Evolutionary conservation across 371 early-diverging fungal species (phyloP).

Genomic region (Lichtheimia ornata): DNA sequence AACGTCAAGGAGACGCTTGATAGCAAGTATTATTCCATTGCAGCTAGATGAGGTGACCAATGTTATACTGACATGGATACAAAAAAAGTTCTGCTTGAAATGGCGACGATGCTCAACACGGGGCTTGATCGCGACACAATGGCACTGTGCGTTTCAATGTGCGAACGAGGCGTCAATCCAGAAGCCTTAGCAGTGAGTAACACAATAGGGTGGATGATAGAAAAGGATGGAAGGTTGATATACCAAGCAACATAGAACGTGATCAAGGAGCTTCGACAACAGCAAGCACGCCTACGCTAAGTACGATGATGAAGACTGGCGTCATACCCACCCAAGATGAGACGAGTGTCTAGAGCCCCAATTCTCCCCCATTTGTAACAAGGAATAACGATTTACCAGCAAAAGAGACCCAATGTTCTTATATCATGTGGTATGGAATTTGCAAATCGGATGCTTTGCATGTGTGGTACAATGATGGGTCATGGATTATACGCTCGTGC

Average conservation of each 20-base stretch:
- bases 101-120: slow-evolving; percentile 69
- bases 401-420: no score
- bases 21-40: slow-evolving; percentile 14
- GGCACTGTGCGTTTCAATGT: slow-evolving; percentile 68
- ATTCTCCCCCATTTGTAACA: no score
- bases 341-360: no score
- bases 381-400: no score
- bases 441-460: no score
- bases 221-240: neutral
- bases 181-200: slow-evolving; percentile 74
- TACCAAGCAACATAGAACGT: slow-evolving; percentile 39
- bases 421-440: no score
- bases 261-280: slow-evolving; percentile 63
- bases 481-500: no score
- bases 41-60: neutral
- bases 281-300: neutral
- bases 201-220: neutral
- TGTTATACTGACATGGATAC: neutral
- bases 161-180: slow-evolving; percentile 81
- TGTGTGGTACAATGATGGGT: no score
- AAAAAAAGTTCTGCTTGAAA: slow-evolving; percentile 48
- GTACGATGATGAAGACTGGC: no score
- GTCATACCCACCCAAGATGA: no score
- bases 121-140: slow-evolving; percentile 75
- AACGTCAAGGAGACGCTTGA: slow-evolving; percentile 27